These are phyloP conservation scores for Hyphopichia buzzinii DNA, from an alignment of 1,139 yeast genomes.

Conservation along the genomic window DNA sequence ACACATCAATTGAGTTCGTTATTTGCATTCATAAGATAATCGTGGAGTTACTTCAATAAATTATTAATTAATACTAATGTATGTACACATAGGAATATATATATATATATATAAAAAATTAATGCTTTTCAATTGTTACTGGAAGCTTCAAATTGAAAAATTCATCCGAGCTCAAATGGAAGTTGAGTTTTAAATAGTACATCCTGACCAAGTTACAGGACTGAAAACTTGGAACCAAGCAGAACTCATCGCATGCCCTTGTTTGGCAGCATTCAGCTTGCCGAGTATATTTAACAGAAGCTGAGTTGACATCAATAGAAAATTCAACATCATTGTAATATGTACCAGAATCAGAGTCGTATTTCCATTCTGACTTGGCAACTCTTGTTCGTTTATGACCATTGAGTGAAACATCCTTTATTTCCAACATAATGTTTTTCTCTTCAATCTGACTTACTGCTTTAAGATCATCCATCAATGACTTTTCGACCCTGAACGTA, in stretches of 20 bases:
- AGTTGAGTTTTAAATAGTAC: conserved; percentile 20
- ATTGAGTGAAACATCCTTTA: conserved; percentile 14
- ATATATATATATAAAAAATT: not conserved
- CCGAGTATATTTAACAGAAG: not conserved
- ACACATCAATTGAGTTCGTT: conserved; percentile 31
- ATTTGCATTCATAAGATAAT: too few relatives aligned
- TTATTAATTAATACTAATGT: too few relatives aligned
- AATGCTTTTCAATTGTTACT: not conserved
- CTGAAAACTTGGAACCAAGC: conserved; percentile 27
- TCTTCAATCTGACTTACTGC: conserved; percentile 27
- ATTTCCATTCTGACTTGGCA: not conserved
- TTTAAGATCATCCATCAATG: conserved; percentile 31
- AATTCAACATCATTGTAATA: not conserved
- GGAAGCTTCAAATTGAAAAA: conserved; percentile 1
- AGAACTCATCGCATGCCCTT: conserved; percentile 8
- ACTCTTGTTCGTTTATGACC: not conserved
- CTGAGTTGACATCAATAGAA: not conserved
- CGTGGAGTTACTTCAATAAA: too few relatives aligned
- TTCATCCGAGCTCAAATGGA: conserved; percentile 7
- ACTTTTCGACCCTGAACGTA: conserved; percentile 28
- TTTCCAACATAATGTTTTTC: conserved; percentile 24
- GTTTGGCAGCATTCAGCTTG: too few relatives aligned
- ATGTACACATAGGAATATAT: not conserved
- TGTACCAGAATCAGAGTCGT: not conserved
- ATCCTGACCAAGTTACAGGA: conserved; percentile 21